phyloP scores from a whole-genome alignment of 208 protist species.

The Leptomonas seymouri region DNA sequence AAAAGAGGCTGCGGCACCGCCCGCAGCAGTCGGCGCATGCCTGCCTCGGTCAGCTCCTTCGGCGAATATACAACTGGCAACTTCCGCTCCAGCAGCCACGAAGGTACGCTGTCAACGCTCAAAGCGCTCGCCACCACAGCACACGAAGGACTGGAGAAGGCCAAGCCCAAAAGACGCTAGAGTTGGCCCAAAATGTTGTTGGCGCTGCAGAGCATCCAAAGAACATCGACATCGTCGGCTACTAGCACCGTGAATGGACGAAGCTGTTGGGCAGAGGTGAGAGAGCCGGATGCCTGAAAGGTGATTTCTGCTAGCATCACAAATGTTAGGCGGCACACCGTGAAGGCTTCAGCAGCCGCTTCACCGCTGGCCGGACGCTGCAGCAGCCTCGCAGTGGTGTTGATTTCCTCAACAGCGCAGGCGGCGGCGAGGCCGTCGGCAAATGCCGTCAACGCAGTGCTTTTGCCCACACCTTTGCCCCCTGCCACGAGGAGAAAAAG shows the following conservation, averaged over 20 bases:
- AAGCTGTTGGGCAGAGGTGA: neutral
- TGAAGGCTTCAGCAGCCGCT: neutral
- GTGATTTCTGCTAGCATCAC: conserved; percentile 4
- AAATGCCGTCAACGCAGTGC: conserved; percentile 29
- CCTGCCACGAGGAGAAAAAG: conserved; percentile 38
- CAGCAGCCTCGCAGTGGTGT: neutral
- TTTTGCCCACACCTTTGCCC: conserved; percentile 33
- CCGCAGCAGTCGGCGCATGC: conserved; percentile 26
- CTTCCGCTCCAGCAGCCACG: conserved; percentile 32
- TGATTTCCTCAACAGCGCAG: neutral
- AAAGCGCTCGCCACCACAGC: conserved; percentile 50
- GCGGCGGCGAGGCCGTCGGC: conserved; percentile 11
- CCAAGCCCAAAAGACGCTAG: conserved; percentile 28
- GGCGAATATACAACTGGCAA: conserved; percentile 41
- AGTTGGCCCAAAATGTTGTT: conserved; percentile 34
- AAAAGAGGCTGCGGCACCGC: conserved; percentile 19
- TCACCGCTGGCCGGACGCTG: neutral
- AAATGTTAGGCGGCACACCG: conserved; percentile 22
- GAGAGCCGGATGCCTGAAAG: neutral
- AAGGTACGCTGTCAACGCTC: conserved; percentile 38
- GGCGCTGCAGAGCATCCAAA: conserved; percentile 47
- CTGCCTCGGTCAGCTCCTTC: conserved; percentile 24
- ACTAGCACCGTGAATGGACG: conserved; percentile 51
- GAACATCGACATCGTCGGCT: conserved; percentile 58
- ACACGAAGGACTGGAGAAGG: conserved; percentile 43